Conservation (phyloP, 2,329 filamentous ascomycete species). For the Arthrinium phaeospermum region DNA sequence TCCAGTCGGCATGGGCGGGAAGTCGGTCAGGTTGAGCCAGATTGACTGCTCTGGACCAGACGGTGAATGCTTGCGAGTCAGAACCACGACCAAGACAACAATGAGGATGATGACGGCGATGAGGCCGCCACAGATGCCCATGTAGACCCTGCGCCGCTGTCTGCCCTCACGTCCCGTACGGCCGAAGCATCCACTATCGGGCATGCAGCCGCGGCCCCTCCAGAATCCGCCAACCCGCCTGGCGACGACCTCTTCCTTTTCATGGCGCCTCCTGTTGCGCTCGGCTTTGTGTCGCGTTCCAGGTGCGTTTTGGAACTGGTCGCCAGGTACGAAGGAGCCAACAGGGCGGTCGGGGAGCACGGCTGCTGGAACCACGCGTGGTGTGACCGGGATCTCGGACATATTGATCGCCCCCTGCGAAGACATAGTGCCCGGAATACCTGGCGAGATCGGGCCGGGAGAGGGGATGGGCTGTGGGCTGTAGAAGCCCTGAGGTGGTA, state of each 20-base stretch:
- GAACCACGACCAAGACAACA: constrained; percentile 62
- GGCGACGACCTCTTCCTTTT: constrained; percentile 69
- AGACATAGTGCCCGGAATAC: constrained; percentile 65
- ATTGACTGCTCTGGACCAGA: constrained; percentile 45
- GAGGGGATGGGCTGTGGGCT: constrained; percentile 58
- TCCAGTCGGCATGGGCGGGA: constrained; percentile 85
- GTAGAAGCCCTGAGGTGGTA: constrained; percentile 59
- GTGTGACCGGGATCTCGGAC: constrained; percentile 61
- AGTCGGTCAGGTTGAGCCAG: constrained; percentile 87
- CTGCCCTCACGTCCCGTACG: constrained; percentile 67
- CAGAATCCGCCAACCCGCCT: constrained; percentile 65
- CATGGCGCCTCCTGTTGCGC: constrained; percentile 59
- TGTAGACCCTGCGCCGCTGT: constrained; percentile 65
- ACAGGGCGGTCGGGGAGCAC: constrained; percentile 50
- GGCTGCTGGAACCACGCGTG: constrained; percentile 29
- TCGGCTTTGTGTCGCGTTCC: constrained; percentile 53
- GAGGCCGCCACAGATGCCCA: constrained; percentile 56
- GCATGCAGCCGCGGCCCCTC: constrained; percentile 69
- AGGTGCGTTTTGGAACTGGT: constrained; percentile 47
- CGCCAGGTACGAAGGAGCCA: constrained; percentile 53
- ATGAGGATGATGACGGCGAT: constrained; percentile 63
- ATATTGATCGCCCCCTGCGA: constrained; percentile 66
- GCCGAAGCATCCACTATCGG: constrained; percentile 69
- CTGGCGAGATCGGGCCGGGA: constrained; percentile 67
- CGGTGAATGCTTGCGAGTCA: constrained; percentile 49